phyloP scores from a whole-genome alignment of 164 flowering plant genomes.

The Aristolochia californica region DNA sequence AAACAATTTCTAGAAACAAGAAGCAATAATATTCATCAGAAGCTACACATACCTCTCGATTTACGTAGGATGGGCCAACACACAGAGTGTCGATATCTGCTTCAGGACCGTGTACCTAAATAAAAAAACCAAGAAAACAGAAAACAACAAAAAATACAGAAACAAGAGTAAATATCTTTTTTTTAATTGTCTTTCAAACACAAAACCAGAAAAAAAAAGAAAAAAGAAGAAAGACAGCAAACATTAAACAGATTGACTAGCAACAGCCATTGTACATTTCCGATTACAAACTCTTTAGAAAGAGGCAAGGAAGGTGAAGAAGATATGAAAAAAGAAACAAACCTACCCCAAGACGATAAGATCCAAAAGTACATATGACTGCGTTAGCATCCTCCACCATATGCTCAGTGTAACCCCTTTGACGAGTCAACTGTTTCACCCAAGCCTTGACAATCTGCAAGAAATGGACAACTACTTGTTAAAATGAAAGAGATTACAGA shows the following conservation, averaged over 20 bases:
- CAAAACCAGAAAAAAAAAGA: no score
- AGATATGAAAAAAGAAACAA: neutral
- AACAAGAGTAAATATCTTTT: no score
- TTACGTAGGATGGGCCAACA: constrained; percentile 92
- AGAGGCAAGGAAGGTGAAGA: no score
- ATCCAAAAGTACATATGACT: constrained; percentile 82
- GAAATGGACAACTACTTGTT: neutral
- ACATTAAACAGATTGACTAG: no score
- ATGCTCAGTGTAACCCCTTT: constrained; percentile 84
- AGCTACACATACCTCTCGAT: constrained; percentile 50
- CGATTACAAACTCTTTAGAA: no score
- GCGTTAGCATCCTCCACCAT: constrained; percentile 98
- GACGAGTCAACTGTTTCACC: constrained; percentile 85
- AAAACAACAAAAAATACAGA: no score
- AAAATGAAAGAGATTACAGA: neutral
- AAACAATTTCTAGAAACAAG: no score
- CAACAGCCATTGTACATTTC: no score
- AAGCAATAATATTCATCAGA: neutral
- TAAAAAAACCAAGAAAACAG: neutral
- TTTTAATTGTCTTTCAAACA: no score
- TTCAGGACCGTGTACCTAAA: constrained; percentile 90
- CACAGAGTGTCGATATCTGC: constrained; percentile 94
- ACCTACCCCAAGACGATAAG: constrained; percentile 83
- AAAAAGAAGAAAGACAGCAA: neutral
- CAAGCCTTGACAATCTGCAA: constrained; percentile 69